Conservation (phyloP, 2,329 filamentous ascomycete species). For the Diaporthe ilicicola region DNA sequence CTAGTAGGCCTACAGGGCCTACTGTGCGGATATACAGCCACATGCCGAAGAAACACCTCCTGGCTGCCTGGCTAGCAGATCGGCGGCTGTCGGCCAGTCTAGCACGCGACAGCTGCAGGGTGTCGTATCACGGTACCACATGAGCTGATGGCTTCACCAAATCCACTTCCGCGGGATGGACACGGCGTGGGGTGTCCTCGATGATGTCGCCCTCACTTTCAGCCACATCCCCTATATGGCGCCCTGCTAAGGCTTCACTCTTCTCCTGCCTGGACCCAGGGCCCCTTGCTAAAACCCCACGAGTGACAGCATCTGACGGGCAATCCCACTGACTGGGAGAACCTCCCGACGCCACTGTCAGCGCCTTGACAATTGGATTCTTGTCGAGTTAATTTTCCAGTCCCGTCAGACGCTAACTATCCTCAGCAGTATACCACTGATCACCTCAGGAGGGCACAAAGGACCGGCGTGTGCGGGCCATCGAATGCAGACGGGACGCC, state of each 20-base stretch:
- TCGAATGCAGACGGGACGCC: not conserved
- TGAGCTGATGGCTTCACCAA: conserved; percentile 20
- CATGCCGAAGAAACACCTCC: not conserved
- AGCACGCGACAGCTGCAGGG: not conserved
- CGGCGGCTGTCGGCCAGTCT: not conserved
- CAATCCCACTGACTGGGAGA: conserved; percentile 6
- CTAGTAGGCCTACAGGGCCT: too few relatives aligned
- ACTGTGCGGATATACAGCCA: not conserved
- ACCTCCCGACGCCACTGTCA: not conserved
- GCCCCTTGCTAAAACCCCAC: conserved; percentile 9
- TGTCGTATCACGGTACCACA: conserved; percentile 3
- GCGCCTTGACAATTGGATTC: not conserved
- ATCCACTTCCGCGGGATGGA: conserved; percentile 11
- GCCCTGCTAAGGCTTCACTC: not conserved
- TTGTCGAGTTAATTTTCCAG: not conserved
- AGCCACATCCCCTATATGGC: not conserved
- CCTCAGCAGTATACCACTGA: not conserved
- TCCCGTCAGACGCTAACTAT: not conserved
- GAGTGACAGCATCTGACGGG: not conserved
- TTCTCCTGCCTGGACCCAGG: not conserved
- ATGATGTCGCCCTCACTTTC: not conserved
- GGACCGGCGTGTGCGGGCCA: not conserved
- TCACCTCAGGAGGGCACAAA: not conserved
- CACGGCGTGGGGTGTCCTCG: conserved; percentile 25
- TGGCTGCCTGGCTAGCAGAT: not conserved